Conservation (phyloP, 345 rosid species). For the Combretum micranthum region DNA sequence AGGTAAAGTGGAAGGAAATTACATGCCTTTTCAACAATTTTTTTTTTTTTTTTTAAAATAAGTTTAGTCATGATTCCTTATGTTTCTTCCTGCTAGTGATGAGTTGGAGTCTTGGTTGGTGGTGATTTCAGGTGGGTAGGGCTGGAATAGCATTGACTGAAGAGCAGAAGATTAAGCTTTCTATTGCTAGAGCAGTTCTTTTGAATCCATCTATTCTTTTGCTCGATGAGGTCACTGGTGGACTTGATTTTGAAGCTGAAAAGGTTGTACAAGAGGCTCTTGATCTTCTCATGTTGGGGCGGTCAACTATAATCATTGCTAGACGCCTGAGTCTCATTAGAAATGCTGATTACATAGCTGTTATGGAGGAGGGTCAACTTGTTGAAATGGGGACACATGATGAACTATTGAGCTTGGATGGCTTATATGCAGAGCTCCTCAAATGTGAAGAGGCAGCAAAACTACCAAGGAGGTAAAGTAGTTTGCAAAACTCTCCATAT, state of each 20-base stretch:
- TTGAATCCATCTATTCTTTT: slow-evolving; percentile 81
- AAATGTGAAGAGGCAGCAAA: slow-evolving; percentile 96
- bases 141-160: slow-evolving; percentile 82
- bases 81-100: too few relatives aligned
- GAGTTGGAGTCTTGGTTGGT: slow-evolving; percentile 5
- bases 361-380: slow-evolving; percentile 97
- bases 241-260: slow-evolving; percentile 99
- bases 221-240: slow-evolving; percentile 98
- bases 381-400: slow-evolving; percentile 99
- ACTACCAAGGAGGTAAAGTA: slow-evolving; percentile 85
- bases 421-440: slow-evolving; percentile 87
- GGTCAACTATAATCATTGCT: slow-evolving; percentile 96
- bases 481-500: background rate
- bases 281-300: slow-evolving; percentile 93
- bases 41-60: too few relatives aligned
- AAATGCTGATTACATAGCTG: slow-evolving; percentile 95
- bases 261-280: slow-evolving; percentile 85
- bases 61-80: too few relatives aligned
- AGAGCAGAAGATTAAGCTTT: slow-evolving; percentile 89
- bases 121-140: slow-evolving; percentile 69
- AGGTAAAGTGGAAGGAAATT: slow-evolving; percentile 31
- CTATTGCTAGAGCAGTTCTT: slow-evolving; percentile 98
- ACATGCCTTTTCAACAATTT: too few relatives aligned
- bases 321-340: slow-evolving; percentile 84
- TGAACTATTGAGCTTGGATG: slow-evolving; percentile 61